Conservation (phyloP, 2,329 filamentous ascomycete species). For the Hypoxylon sp. region DNA sequence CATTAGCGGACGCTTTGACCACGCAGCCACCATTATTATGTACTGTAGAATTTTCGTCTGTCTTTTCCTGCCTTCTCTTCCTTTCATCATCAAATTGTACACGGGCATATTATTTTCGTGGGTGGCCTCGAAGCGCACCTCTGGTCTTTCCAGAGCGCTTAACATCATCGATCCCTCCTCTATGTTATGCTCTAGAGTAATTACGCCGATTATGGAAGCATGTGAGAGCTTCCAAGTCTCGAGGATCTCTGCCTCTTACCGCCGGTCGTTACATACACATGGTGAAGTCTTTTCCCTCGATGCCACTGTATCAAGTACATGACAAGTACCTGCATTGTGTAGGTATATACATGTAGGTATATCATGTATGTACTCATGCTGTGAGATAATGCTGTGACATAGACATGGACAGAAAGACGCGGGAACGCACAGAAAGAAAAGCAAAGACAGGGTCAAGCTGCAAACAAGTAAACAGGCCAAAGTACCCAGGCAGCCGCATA, state of each 20-base stretch:
- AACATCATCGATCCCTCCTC: constrained; percentile 71
- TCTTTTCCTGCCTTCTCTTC: constrained; percentile 49
- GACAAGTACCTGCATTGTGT: too few relatives aligned
- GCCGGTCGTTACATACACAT: constrained; percentile 71
- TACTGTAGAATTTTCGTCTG: constrained; percentile 34
- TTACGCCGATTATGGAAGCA: constrained; percentile 76
- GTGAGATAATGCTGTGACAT: too few relatives aligned
- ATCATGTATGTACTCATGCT: too few relatives aligned
- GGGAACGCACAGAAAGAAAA: too few relatives aligned
- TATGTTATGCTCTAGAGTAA: constrained; percentile 75
- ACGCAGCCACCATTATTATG: constrained; percentile 4
- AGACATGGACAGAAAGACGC: too few relatives aligned
- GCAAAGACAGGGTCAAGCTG: too few relatives aligned
- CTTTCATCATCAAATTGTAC: constrained; percentile 66
- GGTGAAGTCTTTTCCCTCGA: neutral
- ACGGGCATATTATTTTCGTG: constrained; percentile 75
- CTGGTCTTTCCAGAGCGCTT: constrained; percentile 49
- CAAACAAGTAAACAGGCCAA: too few relatives aligned
- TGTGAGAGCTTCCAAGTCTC: constrained; percentile 64
- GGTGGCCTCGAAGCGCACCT: constrained; percentile 66
- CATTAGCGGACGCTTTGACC: constrained; percentile 3
- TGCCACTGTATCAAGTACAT: too few relatives aligned
- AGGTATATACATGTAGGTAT: too few relatives aligned
- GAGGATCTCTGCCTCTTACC: constrained; percentile 74
- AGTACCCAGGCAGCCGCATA: too few relatives aligned